These are phyloP conservation scores for Colletotrichum orchidophilum DNA, from an alignment of 2,329 filamentous ascomycete genomes.

Conservation along the genomic window DNA sequence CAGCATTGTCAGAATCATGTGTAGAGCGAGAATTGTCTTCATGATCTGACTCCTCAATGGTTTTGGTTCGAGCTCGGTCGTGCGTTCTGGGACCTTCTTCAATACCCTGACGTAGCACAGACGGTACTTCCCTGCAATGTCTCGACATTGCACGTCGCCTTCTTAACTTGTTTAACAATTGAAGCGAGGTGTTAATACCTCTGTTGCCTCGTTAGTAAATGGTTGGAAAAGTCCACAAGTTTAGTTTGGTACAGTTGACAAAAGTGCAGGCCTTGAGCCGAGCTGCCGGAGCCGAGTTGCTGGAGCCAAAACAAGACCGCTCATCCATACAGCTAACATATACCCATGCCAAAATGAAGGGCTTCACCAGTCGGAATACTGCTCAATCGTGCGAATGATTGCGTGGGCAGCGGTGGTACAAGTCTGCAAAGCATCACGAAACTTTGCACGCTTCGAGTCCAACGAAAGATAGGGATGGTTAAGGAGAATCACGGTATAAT, in stretches of 20 bases:
- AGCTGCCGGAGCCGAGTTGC: conserved; percentile 45
- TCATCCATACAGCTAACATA: conserved; percentile 48
- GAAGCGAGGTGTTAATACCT: not conserved
- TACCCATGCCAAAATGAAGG: conserved; percentile 45
- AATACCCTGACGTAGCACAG: conserved; percentile 4
- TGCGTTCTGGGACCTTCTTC: not conserved
- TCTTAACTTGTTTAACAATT: conserved; percentile 2
- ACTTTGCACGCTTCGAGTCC: conserved; percentile 11
- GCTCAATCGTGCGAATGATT: conserved; percentile 10
- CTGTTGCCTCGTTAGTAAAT: not conserved
- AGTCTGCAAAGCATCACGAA: conserved; percentile 22
- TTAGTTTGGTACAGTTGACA: not conserved
- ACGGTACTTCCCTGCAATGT: conserved; percentile 27
- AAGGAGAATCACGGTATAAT: conserved; percentile 44
- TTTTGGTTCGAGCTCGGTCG: not conserved
- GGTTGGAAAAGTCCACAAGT: not conserved
- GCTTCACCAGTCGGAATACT: not conserved
- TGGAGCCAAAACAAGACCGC: conserved; percentile 47
- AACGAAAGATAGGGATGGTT: conserved; percentile 47
- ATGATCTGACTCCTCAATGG: not conserved
- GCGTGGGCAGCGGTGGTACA: conserved; percentile 17
- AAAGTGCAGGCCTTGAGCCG: conserved; percentile 10
- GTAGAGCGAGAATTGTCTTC: not conserved
- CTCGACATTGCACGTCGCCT: conserved; percentile 23
- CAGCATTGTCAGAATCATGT: not conserved